Evolutionary conservation across 495 filamentous ascomycete genomes (phyloP).

Genomic region (Sordaria brevicollis): DNA sequence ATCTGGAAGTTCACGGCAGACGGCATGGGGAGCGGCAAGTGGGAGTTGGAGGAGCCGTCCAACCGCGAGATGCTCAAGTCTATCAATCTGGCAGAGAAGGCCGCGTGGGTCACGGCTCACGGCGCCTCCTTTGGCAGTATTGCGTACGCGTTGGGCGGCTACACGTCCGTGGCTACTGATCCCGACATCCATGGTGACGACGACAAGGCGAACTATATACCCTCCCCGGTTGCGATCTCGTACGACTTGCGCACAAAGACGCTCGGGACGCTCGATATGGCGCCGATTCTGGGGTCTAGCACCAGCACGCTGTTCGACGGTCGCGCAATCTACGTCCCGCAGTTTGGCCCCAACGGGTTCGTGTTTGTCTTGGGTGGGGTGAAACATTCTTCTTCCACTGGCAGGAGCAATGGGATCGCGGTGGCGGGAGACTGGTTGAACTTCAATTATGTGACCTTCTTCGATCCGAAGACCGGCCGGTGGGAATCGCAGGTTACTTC

Average conservation of each 20-base stretch:
- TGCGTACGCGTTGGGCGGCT: too few species aligned
- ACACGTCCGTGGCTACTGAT: too few species aligned
- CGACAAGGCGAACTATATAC: too few species aligned
- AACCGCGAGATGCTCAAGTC: not conserved
- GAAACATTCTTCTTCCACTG: too few species aligned
- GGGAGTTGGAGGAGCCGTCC: not conserved
- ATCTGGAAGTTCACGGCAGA: not conserved
- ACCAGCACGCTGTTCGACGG: slow-evolving; percentile 1
- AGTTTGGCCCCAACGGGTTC: slow-evolving; percentile 15
- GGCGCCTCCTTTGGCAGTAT: not conserved
- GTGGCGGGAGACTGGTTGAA: not conserved
- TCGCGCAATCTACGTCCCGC: slow-evolving; percentile 21
- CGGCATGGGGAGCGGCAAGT: not conserved
- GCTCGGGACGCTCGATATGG: too few species aligned
- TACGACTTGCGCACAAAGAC: slow-evolving; percentile 10
- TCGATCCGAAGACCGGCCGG: not conserved
- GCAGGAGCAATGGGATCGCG: too few species aligned
- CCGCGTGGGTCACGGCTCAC: not conserved
- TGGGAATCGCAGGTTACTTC: not conserved
- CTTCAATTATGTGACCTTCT: slow-evolving; percentile 13
- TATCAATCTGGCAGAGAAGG: not conserved
- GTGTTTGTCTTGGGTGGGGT: slow-evolving; percentile 23
- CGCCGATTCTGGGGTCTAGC: slow-evolving; percentile 4
- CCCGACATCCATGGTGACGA: too few species aligned
- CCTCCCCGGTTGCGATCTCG: slow-evolving; percentile 10